phyloP scores from a whole-genome alignment of 805 yeast genomes.

The Ogataea glucozyma region DNA sequence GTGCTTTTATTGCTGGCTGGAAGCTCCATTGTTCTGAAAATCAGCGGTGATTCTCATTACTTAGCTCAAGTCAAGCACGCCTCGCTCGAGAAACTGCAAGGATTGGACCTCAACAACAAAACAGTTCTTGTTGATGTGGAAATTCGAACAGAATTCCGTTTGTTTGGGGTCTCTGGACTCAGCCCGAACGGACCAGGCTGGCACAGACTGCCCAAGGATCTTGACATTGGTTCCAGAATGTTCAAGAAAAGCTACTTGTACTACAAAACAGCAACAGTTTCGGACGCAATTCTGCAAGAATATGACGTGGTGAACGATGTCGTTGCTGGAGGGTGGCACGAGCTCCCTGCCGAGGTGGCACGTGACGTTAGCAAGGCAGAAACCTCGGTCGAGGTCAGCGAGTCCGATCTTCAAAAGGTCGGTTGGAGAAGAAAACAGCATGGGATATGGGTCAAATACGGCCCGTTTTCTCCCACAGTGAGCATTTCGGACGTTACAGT shows the following conservation, averaged over 20 bases:
- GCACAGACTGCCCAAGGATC: conserved; percentile 26
- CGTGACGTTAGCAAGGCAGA: conserved; percentile 8
- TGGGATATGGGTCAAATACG: conserved; percentile 65
- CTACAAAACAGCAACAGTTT: conserved; percentile 14
- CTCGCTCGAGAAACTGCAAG: background rate
- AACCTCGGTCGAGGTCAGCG: background rate
- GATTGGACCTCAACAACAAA: conserved; percentile 2
- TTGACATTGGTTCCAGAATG: conserved; percentile 16
- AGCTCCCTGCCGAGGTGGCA: conserved; percentile 11
- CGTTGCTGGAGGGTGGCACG: conserved; percentile 6
- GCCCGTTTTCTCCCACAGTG: conserved; percentile 33
- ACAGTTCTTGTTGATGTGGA: conserved; percentile 23
- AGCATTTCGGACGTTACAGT: conserved; percentile 64
- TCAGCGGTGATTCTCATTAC: background rate
- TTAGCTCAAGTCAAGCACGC: conserved; percentile 4
- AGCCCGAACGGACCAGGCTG: conserved; percentile 12
- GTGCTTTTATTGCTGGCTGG: conserved; percentile 1
- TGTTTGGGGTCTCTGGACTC: conserved; percentile 9
- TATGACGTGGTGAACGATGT: conserved; percentile 18
- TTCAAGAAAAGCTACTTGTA: conserved; percentile 17
- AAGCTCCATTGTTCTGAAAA: background rate
- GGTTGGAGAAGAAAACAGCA: conserved; percentile 50
- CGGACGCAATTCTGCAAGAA: conserved; percentile 10
- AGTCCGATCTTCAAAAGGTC: conserved; percentile 10
- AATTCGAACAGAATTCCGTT: conserved; percentile 13